These are phyloP conservation scores for Rhizopogon vesiculosus DNA, from an alignment of 768 basidiomycete species.

Conservation along the genomic window DNA sequence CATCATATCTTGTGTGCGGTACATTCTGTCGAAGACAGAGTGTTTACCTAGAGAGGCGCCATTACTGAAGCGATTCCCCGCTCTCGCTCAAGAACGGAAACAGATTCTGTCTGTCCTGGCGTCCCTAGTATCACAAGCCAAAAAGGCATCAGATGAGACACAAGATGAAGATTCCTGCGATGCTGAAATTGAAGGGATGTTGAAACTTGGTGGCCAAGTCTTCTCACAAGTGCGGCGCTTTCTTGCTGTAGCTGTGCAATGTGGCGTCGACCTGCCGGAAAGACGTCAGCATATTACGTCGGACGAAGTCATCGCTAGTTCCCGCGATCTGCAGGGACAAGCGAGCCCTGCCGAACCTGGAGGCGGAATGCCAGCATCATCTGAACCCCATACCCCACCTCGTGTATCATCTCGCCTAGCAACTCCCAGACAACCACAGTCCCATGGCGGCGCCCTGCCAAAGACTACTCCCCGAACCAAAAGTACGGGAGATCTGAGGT, in stretches of 20 bases:
- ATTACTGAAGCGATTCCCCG: constrained; percentile 58
- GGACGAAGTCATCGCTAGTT: constrained; percentile 6
- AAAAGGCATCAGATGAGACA: constrained; percentile 48
- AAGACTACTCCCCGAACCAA: constrained; percentile 38
- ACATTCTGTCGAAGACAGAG: constrained; percentile 77
- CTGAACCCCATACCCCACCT: background rate
- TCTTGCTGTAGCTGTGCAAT: constrained; percentile 69
- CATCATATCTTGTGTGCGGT: constrained; percentile 90
- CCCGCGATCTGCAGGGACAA: constrained; percentile 8
- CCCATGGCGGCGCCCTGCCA: constrained; percentile 16
- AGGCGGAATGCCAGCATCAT: constrained; percentile 8
- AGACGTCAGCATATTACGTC: constrained; percentile 30
- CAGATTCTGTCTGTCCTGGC: constrained; percentile 78
- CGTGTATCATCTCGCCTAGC: constrained; percentile 9
- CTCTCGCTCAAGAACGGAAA: constrained; percentile 74
- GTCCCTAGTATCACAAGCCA: constrained; percentile 76
- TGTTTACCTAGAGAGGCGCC: constrained; percentile 81
- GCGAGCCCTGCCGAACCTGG: constrained; percentile 12
- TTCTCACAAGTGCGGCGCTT: constrained; percentile 80
- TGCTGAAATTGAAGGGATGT: constrained; percentile 69
- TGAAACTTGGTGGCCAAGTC: constrained; percentile 74
- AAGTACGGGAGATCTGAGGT: constrained; percentile 51
- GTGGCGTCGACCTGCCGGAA: constrained; percentile 65
- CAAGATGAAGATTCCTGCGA: constrained; percentile 44
- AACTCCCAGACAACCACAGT: constrained; percentile 29